These are phyloP conservation scores for Penicillium canariense DNA, from an alignment of 495 filamentous ascomycete genomes.

Conservation along the genomic window DNA sequence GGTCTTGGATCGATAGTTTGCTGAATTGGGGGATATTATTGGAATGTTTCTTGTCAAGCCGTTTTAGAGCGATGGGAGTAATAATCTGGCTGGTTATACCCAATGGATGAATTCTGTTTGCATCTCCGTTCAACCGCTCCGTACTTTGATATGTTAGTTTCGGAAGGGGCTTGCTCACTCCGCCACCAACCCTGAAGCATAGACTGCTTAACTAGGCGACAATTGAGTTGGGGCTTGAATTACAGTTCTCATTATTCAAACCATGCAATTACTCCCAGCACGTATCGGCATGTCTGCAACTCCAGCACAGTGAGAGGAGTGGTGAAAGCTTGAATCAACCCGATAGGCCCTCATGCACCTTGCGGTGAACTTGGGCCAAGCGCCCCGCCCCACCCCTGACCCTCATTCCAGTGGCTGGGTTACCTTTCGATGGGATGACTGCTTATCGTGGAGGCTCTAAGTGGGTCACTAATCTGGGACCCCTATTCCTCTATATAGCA, in stretches of 20 bases:
- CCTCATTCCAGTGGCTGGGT: too few relatives aligned
- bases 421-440: too few relatives aligned
- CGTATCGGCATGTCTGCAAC: background rate
- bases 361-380: background rate
- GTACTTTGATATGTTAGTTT: background rate
- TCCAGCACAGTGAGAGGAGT: background rate
- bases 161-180: background rate
- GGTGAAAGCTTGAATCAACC: background rate
- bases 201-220: background rate
- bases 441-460: background rate
- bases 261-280: background rate
- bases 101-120: slow-evolving; percentile 2
- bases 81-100: slow-evolving; percentile 8
- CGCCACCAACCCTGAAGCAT: background rate
- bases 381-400: too few relatives aligned
- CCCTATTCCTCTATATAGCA: background rate
- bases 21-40: background rate
- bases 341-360: background rate
- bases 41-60: background rate
- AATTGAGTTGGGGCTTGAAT: background rate
- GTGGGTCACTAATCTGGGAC: background rate
- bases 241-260: background rate
- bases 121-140: background rate
- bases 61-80: background rate
- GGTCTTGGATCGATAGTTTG: background rate